Evolutionary conservation across 2,329 filamentous ascomycete genomes (phyloP), one percentile per base, ranked within the genome.

Genomic region (Beauveria scarabaeidicola): DNA sequence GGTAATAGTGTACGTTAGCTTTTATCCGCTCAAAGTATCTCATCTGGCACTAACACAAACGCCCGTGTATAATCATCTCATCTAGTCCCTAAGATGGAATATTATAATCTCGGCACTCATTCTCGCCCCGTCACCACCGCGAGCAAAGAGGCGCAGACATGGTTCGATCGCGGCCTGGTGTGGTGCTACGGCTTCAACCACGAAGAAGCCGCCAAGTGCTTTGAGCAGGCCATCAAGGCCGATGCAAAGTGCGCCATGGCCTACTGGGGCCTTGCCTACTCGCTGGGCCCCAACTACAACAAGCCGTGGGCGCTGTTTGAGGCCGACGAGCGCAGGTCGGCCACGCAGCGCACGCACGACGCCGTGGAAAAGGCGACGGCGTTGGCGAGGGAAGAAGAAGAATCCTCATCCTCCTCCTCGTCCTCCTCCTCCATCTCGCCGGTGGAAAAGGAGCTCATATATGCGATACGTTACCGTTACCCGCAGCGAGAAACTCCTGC

Each of bases 121-220:
- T 72, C 75, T 36, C 80, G 82, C n/a, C 65, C 73, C 3, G 74
- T 90, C 50, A 84, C 73, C 40, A 84, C 85, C 0, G 69, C 65
- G 17, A 82, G 69, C 65, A 47, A 68, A 3, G 74, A 77, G 50
- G 78, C 84, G 1, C 83, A 88, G 66, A 73, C 65, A 7, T 91
- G 88, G 88, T 90, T 89, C 68, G 77, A 87, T 68, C 82, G 87
- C 11, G 88, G 87, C 2, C 73, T 91, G n/a, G 76, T 85, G 23
- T 91, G 88, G 88, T 80, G 78, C 47, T 91, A 88, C 69, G 86
- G 77, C 23, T 92, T 92, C 75, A 90, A 91, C 68, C 88, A 91
- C 67, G 85, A 87, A 64, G 88, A 91, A 69, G 81, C 86, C 0
- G 79, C 78, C 5, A 73, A 72, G 44, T 90, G 87, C 71, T 90